Percentiles rank a stretch among this genome's conserved stretches.
These are phyloP conservation scores for Amoebophrya sp. DNA, from an alignment of 169 alveolate species.

Conservation along the genomic window DNA sequence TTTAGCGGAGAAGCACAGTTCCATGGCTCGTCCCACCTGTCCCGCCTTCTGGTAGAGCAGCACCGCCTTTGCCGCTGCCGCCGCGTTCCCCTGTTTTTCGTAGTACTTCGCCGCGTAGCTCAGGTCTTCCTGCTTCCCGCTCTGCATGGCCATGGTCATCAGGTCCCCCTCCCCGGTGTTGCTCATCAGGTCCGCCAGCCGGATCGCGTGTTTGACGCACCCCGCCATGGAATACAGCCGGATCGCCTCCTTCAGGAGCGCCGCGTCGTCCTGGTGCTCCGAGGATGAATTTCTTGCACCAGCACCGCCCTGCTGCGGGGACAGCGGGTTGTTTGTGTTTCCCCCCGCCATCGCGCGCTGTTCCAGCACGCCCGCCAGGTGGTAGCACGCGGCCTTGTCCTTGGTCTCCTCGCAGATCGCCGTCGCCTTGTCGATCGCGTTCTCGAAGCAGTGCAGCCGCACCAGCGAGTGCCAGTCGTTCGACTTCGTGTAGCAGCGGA, in stretches of 20 bases:
- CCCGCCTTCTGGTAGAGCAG: conserved; percentile 58
- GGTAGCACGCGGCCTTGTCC: neutral
- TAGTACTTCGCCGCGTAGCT: neutral
- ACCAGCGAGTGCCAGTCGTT: neutral
- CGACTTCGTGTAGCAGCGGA: neutral
- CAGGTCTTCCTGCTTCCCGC: neutral
- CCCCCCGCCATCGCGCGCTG: too few species aligned
- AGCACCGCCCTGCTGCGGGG: too few species aligned
- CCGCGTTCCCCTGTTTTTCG: neutral
- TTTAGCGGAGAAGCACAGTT: conserved; percentile 28
- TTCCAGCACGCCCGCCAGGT: neutral
- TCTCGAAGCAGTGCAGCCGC: neutral
- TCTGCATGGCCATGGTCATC: neutral
- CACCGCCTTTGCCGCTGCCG: conserved; percentile 51
- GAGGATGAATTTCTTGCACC: too few species aligned
- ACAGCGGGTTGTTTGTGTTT: too few species aligned
- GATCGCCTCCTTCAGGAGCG: conserved; percentile 60
- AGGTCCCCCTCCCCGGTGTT: neutral
- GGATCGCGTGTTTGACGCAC: conserved; percentile 55
- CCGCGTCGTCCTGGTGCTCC: too few species aligned
- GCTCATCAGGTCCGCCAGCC: conserved; percentile 42
- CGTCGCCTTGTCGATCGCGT: neutral
- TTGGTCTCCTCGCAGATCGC: neutral
- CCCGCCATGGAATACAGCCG: conserved; percentile 51
- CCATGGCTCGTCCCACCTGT: conserved; percentile 53